These are phyloP conservation scores for Hondaea fermentalgiana DNA, from an alignment of 108 stramenopile genomes.

Conservation along the genomic window DNA sequence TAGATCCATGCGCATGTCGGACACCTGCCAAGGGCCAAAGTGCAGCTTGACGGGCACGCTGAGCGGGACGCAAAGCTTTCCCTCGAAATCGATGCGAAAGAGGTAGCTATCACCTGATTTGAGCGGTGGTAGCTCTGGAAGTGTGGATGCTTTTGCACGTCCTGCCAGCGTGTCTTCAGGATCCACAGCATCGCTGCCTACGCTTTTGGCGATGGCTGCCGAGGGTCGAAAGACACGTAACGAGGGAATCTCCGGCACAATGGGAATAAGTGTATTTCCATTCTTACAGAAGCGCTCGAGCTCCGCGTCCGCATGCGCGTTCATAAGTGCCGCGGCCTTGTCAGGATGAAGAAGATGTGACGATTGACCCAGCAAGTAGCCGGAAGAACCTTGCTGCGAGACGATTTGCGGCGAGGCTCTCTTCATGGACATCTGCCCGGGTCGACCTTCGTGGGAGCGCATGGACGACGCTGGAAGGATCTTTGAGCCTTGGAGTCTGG, in stretches of 20 bases:
- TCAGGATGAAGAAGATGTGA: neutral
- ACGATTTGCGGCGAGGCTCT: neutral
- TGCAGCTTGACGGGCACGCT: neutral
- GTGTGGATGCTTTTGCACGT: neutral
- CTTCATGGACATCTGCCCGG: too few species aligned
- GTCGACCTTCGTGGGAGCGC: too few species aligned
- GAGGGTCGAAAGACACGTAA: too few species aligned
- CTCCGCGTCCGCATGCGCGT: neutral
- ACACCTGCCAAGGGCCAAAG: neutral
- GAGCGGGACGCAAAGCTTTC: neutral
- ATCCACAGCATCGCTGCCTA: too few species aligned
- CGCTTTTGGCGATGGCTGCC: too few species aligned
- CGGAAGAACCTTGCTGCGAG: neutral
- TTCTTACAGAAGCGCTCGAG: neutral
- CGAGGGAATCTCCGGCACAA: too few species aligned
- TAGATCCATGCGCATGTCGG: neutral
- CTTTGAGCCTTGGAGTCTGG: too few species aligned
- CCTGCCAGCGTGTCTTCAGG: neutral
- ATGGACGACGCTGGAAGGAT: too few species aligned
- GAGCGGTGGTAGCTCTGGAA: neutral
- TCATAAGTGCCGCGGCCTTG: neutral
- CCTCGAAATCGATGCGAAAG: neutral
- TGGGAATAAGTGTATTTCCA: neutral
- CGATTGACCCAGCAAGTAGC: neutral
- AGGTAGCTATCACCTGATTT: neutral